Evolutionary conservation across 495 filamentous ascomycete genomes (phyloP).

Genomic region (Podospora pseudocomata): DNA sequence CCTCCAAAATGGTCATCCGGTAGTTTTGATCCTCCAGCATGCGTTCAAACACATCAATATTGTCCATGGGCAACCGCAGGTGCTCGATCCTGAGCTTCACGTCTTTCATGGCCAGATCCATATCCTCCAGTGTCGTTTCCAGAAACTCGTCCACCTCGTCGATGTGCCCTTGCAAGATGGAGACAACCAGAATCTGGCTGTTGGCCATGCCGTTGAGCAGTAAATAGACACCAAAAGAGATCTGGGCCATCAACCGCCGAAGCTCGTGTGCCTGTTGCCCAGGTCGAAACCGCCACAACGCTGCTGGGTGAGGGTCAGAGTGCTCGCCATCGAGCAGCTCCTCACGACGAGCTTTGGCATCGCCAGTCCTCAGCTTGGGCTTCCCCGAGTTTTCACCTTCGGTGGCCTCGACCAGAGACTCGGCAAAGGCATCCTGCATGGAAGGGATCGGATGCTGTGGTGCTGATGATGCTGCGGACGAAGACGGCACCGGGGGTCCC

Average conservation of each 20-base stretch:
- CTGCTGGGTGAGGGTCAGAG: constrained; percentile 56
- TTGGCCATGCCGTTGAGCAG: constrained; percentile 82
- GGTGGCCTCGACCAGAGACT: constrained; percentile 77
- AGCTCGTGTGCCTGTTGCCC: constrained; percentile 73
- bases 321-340: constrained; percentile 64
- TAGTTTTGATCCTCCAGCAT: constrained; percentile 86
- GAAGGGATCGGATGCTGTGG: constrained; percentile 62
- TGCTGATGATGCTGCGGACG: constrained; percentile 16
- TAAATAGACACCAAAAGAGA: constrained; percentile 89
- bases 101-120: constrained; percentile 73
- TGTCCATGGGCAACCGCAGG: constrained; percentile 78
- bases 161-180: constrained; percentile 87
- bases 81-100: constrained; percentile 69
- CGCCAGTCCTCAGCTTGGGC: constrained; percentile 53
- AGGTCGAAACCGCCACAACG: constrained; percentile 68
- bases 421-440: constrained; percentile 90
- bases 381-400: constrained; percentile 40
- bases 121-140: constrained; percentile 78
- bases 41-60: constrained; percentile 76
- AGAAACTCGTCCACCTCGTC: constrained; percentile 91
- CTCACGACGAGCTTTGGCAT: constrained; percentile 64
- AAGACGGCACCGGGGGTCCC: not conserved
- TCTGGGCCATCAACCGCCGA: constrained; percentile 86
- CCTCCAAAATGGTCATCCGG: constrained; percentile 71
- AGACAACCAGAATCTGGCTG: constrained; percentile 79